Evolutionary conservation across 352 stramenopile genomes (phyloP).

Genomic region (Phytopythium aichiense): DNA sequence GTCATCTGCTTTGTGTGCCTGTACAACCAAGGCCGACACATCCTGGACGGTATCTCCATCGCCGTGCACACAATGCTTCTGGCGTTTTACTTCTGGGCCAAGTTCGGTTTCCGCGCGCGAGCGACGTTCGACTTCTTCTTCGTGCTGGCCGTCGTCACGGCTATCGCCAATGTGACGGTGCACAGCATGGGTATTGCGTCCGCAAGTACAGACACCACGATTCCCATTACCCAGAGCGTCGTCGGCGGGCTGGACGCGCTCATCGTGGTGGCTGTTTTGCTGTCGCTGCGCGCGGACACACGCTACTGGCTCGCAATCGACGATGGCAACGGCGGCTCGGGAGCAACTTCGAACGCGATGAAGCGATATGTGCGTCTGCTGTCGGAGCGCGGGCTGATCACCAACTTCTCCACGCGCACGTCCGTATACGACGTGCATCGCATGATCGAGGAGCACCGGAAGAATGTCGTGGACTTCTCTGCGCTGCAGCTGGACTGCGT

Average conservation of each 20-base stretch:
- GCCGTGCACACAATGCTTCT: slow-evolving; percentile 50
- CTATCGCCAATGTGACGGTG: slow-evolving; percentile 39
- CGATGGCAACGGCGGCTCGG: slow-evolving; percentile 36
- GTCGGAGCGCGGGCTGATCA: slow-evolving; percentile 81
- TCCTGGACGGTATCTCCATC: slow-evolving; percentile 51
- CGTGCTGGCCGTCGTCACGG: slow-evolving; percentile 44
- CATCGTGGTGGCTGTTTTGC: slow-evolving; percentile 62
- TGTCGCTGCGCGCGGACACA: slow-evolving; percentile 78
- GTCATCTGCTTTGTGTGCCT: slow-evolving; percentile 58
- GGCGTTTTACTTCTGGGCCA: slow-evolving; percentile 74
- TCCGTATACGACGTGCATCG: slow-evolving; percentile 87
- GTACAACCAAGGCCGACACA: slow-evolving; percentile 40
- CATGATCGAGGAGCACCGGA: slow-evolving; percentile 84
- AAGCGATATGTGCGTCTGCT: slow-evolving; percentile 71
- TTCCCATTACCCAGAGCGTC: slow-evolving; percentile 46
- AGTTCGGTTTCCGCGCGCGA: slow-evolving; percentile 71
- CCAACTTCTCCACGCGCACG: slow-evolving; percentile 84
- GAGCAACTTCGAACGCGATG: slow-evolving; percentile 47
- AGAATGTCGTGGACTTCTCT: slow-evolving; percentile 82
- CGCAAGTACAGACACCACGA: slow-evolving; percentile 14
- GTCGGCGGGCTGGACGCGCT: slow-evolving; percentile 52
- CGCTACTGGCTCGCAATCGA: slow-evolving; percentile 83
- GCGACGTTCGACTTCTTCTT: slow-evolving; percentile 86
- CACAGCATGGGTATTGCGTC: slow-evolving; percentile 40
- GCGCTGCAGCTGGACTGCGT: slow-evolving; percentile 69